Percentiles rank a stretch among this genome's conserved stretches.
Conservation (phyloP, 1,284 basidiomycete species). For the Ceratobasidium theobromae region DNA sequence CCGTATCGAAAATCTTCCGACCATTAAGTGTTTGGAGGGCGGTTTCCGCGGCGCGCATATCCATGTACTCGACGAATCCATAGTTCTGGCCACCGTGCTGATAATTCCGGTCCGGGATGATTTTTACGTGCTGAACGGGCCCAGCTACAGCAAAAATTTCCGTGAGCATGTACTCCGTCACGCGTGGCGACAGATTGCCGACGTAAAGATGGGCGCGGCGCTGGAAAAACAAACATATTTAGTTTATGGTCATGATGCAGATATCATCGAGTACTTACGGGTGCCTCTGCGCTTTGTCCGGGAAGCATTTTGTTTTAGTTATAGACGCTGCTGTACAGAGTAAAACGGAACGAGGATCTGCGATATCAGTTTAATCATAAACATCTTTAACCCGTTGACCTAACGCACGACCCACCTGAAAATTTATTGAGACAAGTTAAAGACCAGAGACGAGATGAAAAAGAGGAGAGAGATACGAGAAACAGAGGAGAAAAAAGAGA, state of each 20-base stretch:
- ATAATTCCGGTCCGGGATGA: conserved; percentile 97
- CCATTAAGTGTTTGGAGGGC: conserved; percentile 96
- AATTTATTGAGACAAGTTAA: conserved; percentile 29
- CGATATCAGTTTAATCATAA: conserved; percentile 16
- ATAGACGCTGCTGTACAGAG: conserved; percentile 30
- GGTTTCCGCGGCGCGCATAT: conserved; percentile 96
- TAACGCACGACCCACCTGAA: conserved; percentile 19
- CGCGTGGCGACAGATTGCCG: conserved; percentile 92
- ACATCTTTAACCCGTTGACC: conserved; percentile 23
- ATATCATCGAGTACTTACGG: conserved; percentile 51
- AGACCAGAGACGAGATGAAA: conserved; percentile 37
- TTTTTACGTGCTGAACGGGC: conserved; percentile 95
- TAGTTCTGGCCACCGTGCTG: conserved; percentile 98
- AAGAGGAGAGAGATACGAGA: conserved; percentile 48
- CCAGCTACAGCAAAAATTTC: conserved; percentile 97
- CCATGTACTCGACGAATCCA: conserved; percentile 96
- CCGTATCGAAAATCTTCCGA: conserved; percentile 96
- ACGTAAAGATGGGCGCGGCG: conserved; percentile 90
- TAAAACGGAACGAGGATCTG: conserved; percentile 29
- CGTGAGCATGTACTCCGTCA: conserved; percentile 91
- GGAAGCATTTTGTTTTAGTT: conserved; percentile 28
- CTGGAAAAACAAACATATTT: conserved; percentile 38
- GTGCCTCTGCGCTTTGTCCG: conserved; percentile 61
- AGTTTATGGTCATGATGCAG: neutral
- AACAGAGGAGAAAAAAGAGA: conserved; percentile 50